Evolutionary conservation across 2,329 filamentous ascomycete genomes (phyloP), one percentile per base, ranked within the genome.

Genomic region (Colletotrichum sp.): DNA sequence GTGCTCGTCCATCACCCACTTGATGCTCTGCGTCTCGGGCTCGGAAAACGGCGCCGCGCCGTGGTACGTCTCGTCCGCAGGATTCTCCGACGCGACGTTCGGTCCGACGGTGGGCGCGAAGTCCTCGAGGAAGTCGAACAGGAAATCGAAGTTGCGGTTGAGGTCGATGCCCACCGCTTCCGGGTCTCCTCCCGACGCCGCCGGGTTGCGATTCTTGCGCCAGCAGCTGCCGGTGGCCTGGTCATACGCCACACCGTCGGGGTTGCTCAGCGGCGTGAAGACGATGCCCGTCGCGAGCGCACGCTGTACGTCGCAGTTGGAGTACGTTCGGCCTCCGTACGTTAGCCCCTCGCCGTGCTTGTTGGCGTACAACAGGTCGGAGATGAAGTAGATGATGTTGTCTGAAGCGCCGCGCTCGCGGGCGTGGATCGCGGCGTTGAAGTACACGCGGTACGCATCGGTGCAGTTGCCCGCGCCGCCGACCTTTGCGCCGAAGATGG

Each of bases 391-490:
- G 60, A 92, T 81, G 16, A 92, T 83, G 72, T 89, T 86, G 79
- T 92, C 91, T 0, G 90, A 86, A 0, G 87, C 88, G 30, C 90
- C 90, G 14, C 91, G 88, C 82, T 92, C 91, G 30, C 91, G 89
- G 16, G 90, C 89, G 79, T 92, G 91, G 63, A 92, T 87, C 57
- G 85, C 89, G 52, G 87, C 87, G 77, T 89, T 89, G 74, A 92
- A 82, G 80, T 89, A 90, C 30, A 90, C 86, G 60, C 87, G 85
- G 78, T 89, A 88, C 7, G 84, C 84, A 13, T 81, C 80, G 55
- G 64, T 66, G 72, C 77, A 77, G 65, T 77, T 72, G 18, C 72
- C 66, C 6, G 61, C 59, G 28, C 85, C 85, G 26, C 89, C 89
- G 39, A 90, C 83, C 72, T 84, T 84, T n/a, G 80, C 84, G 8